Base-by-base conservation (phyloP, 805 yeast species). In the Starmerella davenportii region DNA sequence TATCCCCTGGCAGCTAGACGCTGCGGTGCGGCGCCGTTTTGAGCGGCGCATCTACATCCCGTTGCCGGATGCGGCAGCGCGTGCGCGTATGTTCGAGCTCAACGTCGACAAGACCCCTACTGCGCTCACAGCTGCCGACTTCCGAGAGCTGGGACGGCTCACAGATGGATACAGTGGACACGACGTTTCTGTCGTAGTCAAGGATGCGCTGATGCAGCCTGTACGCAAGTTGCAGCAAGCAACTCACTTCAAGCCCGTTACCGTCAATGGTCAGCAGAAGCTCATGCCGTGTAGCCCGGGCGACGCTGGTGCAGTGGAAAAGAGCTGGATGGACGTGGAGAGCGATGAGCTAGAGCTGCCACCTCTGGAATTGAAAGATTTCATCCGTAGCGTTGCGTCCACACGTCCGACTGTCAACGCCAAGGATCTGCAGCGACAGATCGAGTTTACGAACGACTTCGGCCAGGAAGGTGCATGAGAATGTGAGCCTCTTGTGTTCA, bases 141-240 rank as follows among this genome's bases (percentile, higher is more conserved):
- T 68, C 51, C 70, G 74, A 46, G 65, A 74, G 1, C 65, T 90
- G 46, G 95, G 90, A 0, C 84, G 78, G 41, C 77, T 90, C 84
- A 87, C 96, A 0, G 93, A 82, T 4, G 98, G 98, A 8, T 87
- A 90, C 58, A 82, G 95, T 2, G 99, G 99, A 38, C 93, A 87
- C 55, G 99, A 90, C 68, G 71, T 90, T 31, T 87, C 95, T 0
- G 95, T 90, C 25, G 93, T 84, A 9, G 98, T 90, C 3, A 74
- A 93, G 51, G 99, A 90, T 58, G 96, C 96, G 0, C 64, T 90
- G 49, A 90, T 90, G 98, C 92, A 87, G 58, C 98, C 99, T 1
- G 82, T 90, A 42, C 70, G 98, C 51, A 84, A 82, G 55, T 82
- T 90, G 45, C 96, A 87, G 59, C 76, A 72, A 53, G 95, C 98